These are phyloP conservation scores for Boechera divaricarpa DNA, from an alignment of 345 rosid genomes.

Conservation along the genomic window DNA sequence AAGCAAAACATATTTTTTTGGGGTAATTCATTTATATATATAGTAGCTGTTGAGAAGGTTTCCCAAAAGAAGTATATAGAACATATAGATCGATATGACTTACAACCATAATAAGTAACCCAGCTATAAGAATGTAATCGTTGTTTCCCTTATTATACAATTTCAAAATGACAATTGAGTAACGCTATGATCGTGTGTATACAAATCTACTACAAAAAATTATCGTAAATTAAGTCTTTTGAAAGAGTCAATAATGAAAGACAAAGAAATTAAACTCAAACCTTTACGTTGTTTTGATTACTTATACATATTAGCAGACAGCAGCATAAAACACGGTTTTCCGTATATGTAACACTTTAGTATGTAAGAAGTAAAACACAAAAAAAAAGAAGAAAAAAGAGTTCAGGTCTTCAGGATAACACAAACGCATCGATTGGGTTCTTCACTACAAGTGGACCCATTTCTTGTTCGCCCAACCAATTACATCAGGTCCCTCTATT, in stretches of 20 bases:
- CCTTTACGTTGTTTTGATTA: background rate
- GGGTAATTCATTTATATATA: background rate
- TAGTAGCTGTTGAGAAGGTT: background rate
- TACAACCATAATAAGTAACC: too few relatives aligned
- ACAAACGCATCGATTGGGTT: background rate
- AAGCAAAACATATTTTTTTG: background rate
- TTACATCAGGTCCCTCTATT: constrained; percentile 21
- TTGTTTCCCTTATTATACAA: too few relatives aligned
- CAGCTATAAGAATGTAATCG: background rate
- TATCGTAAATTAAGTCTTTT: background rate
- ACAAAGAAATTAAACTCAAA: background rate
- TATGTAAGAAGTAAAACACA: too few relatives aligned
- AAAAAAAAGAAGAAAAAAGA: background rate
- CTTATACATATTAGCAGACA: too few relatives aligned
- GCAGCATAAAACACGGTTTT: background rate
- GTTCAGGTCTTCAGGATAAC: background rate
- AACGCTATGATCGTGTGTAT: background rate
- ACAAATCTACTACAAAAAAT: background rate
- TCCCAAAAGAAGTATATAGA: background rate
- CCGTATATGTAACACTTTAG: background rate
- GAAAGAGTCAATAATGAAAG: background rate
- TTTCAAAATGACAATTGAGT: background rate
- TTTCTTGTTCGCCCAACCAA: constrained; percentile 48
- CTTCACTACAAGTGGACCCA: constrained; percentile 31
- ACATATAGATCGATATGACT: too few relatives aligned